A percentile compares a stretch with the other conserved stretches of the same genome.
Evolutionary conservation across 2,329 filamentous ascomycete species (phyloP).

Genomic region (Calonectria henricotiae): DNA sequence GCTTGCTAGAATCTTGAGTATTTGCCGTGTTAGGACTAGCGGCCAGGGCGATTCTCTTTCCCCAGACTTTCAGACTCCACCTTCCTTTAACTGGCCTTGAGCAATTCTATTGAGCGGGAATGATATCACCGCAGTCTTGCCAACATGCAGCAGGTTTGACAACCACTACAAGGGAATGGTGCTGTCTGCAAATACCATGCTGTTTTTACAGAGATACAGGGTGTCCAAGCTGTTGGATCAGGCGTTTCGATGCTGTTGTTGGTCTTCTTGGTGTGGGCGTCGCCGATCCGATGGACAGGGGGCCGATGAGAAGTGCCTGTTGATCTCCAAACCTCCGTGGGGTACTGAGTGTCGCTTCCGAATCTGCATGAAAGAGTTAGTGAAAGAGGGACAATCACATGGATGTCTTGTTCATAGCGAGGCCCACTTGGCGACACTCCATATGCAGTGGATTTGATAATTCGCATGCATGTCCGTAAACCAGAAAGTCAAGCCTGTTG

Average conservation of each 20-base stretch:
- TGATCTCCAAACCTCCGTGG: conserved; percentile 33
- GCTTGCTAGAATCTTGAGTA: not conserved
- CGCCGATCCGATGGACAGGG: conserved; percentile 56
- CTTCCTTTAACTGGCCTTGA: too few relatives aligned
- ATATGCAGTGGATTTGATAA: not conserved
- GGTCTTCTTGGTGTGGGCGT: conserved; percentile 55
- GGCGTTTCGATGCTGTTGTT: conserved; percentile 52
- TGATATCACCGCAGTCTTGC: conserved; percentile 50
- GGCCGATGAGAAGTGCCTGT: conserved; percentile 45
- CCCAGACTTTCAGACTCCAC: not conserved
- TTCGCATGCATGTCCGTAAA: not conserved
- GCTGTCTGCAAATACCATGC: conserved; percentile 39
- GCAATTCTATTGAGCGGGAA: not conserved
- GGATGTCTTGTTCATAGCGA: conserved; percentile 59
- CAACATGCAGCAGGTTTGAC: conserved; percentile 44
- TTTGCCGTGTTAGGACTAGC: not conserved
- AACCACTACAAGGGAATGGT: conserved; percentile 43
- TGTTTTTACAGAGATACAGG: conserved; percentile 49
- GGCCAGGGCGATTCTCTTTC: not conserved
- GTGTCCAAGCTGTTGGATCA: conserved; percentile 52
- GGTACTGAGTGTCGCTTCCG: conserved; percentile 1
- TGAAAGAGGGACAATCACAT: conserved; percentile 65
- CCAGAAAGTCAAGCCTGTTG: conserved; percentile 6
- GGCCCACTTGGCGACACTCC: not conserved
- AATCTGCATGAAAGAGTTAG: conserved; percentile 44